These are phyloP conservation scores for Plasmodium gonderi DNA, from an alignment of 169 alveolate species.

Conservation along the genomic window DNA sequence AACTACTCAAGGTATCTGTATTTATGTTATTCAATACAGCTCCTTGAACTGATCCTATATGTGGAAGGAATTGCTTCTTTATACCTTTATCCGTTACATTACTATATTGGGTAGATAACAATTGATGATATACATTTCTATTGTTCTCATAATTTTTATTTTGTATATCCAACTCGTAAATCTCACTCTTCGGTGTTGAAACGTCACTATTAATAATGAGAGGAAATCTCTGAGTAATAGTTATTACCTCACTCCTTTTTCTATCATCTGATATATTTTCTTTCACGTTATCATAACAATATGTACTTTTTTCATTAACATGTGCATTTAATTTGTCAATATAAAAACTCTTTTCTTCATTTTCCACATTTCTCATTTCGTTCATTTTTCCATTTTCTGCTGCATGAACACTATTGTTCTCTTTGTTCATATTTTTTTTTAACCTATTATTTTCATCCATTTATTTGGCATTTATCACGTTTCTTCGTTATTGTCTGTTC, in stretches of 20 bases:
- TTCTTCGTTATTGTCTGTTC: neutral
- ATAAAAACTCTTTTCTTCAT: neutral
- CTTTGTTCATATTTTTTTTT: neutral
- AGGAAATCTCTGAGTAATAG: neutral
- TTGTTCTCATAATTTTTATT: neutral
- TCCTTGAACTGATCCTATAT: neutral
- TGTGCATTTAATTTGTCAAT: neutral
- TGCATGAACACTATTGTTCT: neutral
- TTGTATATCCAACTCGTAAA: neutral
- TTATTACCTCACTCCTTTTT: neutral
- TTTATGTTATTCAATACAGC: neutral
- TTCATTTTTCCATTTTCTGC: neutral
- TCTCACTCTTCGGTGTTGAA: neutral
- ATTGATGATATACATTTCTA: neutral
- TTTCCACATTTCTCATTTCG: neutral
- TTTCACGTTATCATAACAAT: neutral
- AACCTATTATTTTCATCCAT: neutral
- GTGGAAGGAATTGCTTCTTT: neutral
- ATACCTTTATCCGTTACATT: neutral
- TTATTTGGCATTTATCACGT: neutral
- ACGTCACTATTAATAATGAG: neutral
- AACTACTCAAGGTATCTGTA: neutral
- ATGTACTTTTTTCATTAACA: neutral
- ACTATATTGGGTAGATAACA: neutral
- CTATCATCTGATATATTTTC: neutral